Conservation (phyloP, 805 yeast genomes). For the Candida schatavii region DNA sequence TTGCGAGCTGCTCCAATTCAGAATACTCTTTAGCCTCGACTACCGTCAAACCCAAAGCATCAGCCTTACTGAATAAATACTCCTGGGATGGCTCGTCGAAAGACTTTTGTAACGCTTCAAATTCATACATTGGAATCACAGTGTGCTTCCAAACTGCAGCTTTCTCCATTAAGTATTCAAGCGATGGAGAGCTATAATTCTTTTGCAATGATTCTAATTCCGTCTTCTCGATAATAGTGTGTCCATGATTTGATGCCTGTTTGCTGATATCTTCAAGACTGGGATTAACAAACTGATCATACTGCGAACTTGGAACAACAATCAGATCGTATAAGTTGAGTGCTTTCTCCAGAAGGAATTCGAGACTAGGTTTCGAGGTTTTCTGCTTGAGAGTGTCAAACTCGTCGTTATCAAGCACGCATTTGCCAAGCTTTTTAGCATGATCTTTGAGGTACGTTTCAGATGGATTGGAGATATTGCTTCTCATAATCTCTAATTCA, state of each 20-base stretch:
- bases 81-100: slow-evolving; percentile 18
- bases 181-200: slow-evolving; percentile 25
- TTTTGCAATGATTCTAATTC: slow-evolving; percentile 15
- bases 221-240: slow-evolving; percentile 12
- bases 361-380: slow-evolving; percentile 13
- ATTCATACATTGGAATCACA: slow-evolving; percentile 1
- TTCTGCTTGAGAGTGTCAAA: slow-evolving; percentile 2
- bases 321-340: slow-evolving; percentile 6
- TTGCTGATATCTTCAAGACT: slow-evolving; percentile 11
- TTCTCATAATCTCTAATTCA: slow-evolving; percentile 10
- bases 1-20: background rate
- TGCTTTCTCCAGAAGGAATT: slow-evolving; percentile 14
- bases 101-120: slow-evolving; percentile 13
- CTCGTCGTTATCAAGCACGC: slow-evolving; percentile 6
- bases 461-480: slow-evolving; percentile 15
- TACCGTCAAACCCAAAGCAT: slow-evolving; percentile 9
- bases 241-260: slow-evolving; percentile 11
- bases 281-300: slow-evolving; percentile 9
- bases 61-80: slow-evolving; percentile 23
- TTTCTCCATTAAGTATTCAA: slow-evolving; percentile 21
- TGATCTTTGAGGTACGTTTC: slow-evolving; percentile 20
- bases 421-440: slow-evolving; percentile 16
- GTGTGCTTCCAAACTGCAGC: slow-evolving; percentile 8
- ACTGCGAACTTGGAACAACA: slow-evolving; percentile 5
- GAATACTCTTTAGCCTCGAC: slow-evolving; percentile 4